phyloP scores from a whole-genome alignment of 148 eudicot species.

The Silene conica region DNA sequence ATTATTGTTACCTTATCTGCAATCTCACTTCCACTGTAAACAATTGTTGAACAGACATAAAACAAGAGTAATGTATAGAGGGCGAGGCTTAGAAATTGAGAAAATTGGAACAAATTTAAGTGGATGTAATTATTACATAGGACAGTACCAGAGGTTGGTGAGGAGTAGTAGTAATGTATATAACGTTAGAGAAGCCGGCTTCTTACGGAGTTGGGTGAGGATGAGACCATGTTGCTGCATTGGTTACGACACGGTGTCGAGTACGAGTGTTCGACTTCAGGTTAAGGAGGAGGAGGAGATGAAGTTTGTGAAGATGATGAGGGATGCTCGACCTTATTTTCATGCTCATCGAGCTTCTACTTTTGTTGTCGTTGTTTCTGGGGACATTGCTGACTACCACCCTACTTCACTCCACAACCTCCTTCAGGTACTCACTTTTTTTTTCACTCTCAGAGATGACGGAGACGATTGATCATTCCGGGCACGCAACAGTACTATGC shows the following conservation, averaged over 20 bases:
- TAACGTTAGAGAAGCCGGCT: background rate
- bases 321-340: constrained; percentile 65
- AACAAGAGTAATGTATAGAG: background rate
- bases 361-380: constrained; percentile 51
- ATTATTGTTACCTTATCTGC: background rate
- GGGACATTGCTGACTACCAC: constrained; percentile 35
- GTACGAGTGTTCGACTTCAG: background rate
- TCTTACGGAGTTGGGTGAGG: background rate
- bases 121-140: background rate
- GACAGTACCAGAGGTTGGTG: background rate
- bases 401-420: constrained; percentile 32
- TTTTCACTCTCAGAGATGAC: too few relatives aligned
- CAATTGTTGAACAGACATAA: background rate
- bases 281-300: background rate
- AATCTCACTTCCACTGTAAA: background rate
- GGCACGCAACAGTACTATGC: too few relatives aligned
- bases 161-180: background rate
- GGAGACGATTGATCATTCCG: too few relatives aligned
- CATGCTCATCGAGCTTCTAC: constrained; percentile 40
- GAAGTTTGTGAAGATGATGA: constrained; percentile 53
- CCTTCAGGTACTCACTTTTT: constrained; percentile 42
- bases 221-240: background rate
- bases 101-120: background rate
- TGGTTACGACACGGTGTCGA: background rate
- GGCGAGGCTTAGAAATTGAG: background rate